Evolutionary conservation across 2,329 filamentous ascomycete species (phyloP).

Genomic region (Fusarium robinianum): DNA sequence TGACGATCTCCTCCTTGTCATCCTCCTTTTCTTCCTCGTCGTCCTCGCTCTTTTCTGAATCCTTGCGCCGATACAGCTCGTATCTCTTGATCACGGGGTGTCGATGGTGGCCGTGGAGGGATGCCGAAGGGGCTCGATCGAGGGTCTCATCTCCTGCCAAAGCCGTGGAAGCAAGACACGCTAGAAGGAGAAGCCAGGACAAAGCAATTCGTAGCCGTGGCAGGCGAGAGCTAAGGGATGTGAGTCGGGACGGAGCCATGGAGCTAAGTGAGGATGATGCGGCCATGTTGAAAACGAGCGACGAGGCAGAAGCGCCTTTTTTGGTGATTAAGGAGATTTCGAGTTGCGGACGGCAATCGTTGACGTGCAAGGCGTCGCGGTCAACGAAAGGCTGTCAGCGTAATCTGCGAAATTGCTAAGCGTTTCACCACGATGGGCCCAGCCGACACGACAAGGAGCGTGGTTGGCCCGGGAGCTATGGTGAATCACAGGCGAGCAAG

Average conservation of each 20-base stretch:
- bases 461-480: slow-evolving; percentile 16
- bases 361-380: no score
- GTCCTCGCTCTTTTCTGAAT: slow-evolving; percentile 21
- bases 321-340: no score
- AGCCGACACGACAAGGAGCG: slow-evolving; percentile 12
- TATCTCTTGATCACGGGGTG: slow-evolving; percentile 11
- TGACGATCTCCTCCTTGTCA: slow-evolving; percentile 17
- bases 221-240: slow-evolving; percentile 5
- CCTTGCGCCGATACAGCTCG: slow-evolving; percentile 20
- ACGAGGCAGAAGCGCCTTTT: slow-evolving; percentile 24
- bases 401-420: slow-evolving; percentile 25
- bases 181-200: slow-evolving; percentile 25
- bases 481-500: slow-evolving; percentile 13
- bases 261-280: slow-evolving; percentile 11
- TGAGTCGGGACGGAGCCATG: slow-evolving; percentile 3
- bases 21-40: slow-evolving; percentile 13
- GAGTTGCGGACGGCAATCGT: no score
- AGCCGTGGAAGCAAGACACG: slow-evolving; percentile 31
- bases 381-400: slow-evolving; percentile 17
- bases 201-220: slow-evolving; percentile 22
- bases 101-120: slow-evolving; percentile 18
- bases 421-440: slow-evolving; percentile 36
- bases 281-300: slow-evolving; percentile 30
- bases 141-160: slow-evolving; percentile 26
- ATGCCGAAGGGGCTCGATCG: slow-evolving; percentile 7